phyloP scores from a whole-genome alignment of 2,329 filamentous ascomycete genomes.

The Arthroderma sp. region DNA sequence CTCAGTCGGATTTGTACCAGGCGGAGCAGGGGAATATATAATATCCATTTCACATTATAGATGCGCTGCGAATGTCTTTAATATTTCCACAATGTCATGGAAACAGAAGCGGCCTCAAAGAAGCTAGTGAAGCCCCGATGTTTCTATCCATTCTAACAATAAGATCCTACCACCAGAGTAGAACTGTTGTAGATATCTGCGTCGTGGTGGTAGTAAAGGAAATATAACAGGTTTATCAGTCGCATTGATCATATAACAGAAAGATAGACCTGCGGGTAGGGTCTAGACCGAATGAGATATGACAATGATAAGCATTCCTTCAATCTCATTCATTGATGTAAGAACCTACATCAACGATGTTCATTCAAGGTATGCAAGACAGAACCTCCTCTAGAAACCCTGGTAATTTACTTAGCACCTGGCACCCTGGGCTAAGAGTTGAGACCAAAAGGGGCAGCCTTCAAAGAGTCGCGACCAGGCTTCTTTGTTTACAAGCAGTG shows the following conservation, averaged over 20 bases:
- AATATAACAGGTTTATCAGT: neutral
- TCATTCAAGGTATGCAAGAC: too few species aligned
- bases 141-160: neutral
- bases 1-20: neutral
- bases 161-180: neutral
- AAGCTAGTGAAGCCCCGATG: neutral
- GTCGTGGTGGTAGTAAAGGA: neutral
- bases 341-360: too few species aligned
- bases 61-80: neutral
- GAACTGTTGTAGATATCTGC: neutral
- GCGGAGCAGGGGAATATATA: neutral
- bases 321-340: neutral
- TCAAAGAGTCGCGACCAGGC: neutral
- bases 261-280: neutral
- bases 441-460: neutral
- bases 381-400: neutral
- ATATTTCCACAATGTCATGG: neutral
- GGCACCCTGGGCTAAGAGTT: neutral
- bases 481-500: neutral
- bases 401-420: too few species aligned
- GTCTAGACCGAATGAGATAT: neutral
- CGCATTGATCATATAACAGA: neutral
- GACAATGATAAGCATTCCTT: neutral
- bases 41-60: neutral
- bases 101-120: neutral